Evolutionary conservation across 805 yeast species (phyloP), one percentile per base, ranked within the genome.

Genomic region (Middelhovenomyces tepae): DNA sequence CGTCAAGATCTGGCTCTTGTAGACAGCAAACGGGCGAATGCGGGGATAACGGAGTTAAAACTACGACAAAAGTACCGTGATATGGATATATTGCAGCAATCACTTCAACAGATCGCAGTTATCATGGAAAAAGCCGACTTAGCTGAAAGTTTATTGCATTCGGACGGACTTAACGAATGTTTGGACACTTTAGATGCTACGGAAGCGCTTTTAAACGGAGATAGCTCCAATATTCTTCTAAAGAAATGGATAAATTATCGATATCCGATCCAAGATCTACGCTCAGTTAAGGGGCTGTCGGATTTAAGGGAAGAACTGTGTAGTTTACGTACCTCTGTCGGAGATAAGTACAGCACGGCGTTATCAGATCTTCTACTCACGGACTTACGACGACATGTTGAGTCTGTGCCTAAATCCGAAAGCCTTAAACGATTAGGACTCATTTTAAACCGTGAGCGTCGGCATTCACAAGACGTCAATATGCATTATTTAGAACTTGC

Each of bases 321-420:
- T 9, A 64, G 60, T 16, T 56, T 85, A 45, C 69, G 78, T 31
- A 58, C 65, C n/a, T 75, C 71, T 27, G 77, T 84, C 32, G 87
- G 91, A 10, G 71, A 68, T 23, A 71, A 76, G n/a, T 80, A 75
- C 44, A 70, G 77, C 5, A 60, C 67, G 16, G 59, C 71, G 28
- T 75, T 87, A 47, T 62, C 69, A 5, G 68, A 69, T 16, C 46
- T 66, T 20, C 57, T 87, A 29, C 43, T 80, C 7, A 61, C 62
- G 0, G 94, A 87, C 54, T 53, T 87, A 30, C 66, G 78, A 38
- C 31, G 44, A 2, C 83, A 78, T 44, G 71, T 73, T 44, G 67
- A 67, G 21, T 54, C 64, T 1, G 69, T 73, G 0, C 59, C 76
- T 2, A 47, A 48, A 2, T 45, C 51, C 5, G 74, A 69, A 8